Evolutionary conservation across 208 protist genomes (phyloP), one percentile per base, ranked within the genome.

Genomic region (Strigomonas galati): DNA sequence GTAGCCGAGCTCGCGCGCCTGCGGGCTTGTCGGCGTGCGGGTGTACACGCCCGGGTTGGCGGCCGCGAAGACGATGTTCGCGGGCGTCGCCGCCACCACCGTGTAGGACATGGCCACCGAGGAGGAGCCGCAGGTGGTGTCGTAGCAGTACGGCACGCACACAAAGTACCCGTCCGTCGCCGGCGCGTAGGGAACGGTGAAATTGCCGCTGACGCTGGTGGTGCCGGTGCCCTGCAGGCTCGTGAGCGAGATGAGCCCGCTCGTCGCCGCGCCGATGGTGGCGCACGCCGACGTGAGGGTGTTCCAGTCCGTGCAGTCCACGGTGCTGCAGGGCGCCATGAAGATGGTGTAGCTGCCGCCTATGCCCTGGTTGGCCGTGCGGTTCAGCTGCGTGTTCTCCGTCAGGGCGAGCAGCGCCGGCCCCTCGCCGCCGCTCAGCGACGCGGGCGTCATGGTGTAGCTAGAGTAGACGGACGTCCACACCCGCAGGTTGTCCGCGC

Each of bases 81-180:
- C 69, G 32, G 19, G 40, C 60, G 43, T 64, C 44, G 37, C 17
- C 71, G 76, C 70, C 26, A 93, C 80, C 31, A 91, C 64, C 0
- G 87, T 83, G 72, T 84, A 96, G 15, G 85, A 84, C 70, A 85
- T 85, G 7, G 72, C 64, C 23, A 61, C 69, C 14, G 35, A 59
- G 17, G 76, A 40, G 52, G 74, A 72, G 12, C 71, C 74, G 63
- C 81, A 79, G 28, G 56, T 64, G 9, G 58, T 69, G 5, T 56
- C 24, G 66, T 46, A 63, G 71, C 88, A 97, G 78, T 97, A 97
- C 21, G 91, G 88, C 15, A 92, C 76, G 60, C 91, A 97, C 6
- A 92, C 65, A 32, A 73, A 79, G 76, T 93, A 97, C 15, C 84
- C 84, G 35, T 10, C 46, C 0, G 58, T 30, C 46, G 63, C 67